phyloP scores from a whole-genome alignment of 169 alveolate species.

The Plasmodium vinckei region DNA sequence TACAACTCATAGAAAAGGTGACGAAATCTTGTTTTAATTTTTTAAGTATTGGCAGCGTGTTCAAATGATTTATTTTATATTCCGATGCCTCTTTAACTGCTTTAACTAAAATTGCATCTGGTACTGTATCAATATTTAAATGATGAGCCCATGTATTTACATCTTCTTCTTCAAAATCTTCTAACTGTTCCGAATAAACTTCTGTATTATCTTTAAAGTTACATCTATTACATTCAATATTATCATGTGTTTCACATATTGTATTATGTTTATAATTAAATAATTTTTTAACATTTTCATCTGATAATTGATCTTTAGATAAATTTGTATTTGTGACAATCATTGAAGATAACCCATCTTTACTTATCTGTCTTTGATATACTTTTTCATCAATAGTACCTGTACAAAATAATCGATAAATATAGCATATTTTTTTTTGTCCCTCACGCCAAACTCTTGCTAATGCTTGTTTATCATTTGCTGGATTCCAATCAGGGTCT shows the following conservation, averaged over 20 bases:
- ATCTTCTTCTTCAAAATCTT: constrained; percentile 78
- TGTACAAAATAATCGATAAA: constrained; percentile 96
- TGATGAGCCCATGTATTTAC: constrained; percentile 87
- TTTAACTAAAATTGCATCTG: constrained; percentile 77
- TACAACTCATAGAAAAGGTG: constrained; percentile 84
- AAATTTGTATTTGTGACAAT: constrained; percentile 85
- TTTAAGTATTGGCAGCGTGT: constrained; percentile 69
- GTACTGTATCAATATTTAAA: constrained; percentile 81
- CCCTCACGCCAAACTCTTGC: constrained; percentile 99
- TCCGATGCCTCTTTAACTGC: constrained; percentile 77
- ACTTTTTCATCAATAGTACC: constrained; percentile 99
- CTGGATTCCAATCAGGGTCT: constrained; percentile 99
- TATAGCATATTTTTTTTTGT: constrained; percentile 95
- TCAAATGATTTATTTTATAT: constrained; percentile 19
- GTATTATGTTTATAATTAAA: constrained; percentile 83
- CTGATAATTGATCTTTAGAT: constrained; percentile 83
- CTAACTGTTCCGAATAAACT: constrained; percentile 73
- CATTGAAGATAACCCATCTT: constrained; percentile 90
- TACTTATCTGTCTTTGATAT: constrained; percentile 88
- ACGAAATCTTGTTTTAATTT: constrained; percentile 72
- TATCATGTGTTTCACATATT: constrained; percentile 88
- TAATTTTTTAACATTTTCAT: constrained; percentile 85
- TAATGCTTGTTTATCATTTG: constrained; percentile 97
- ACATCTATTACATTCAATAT: constrained; percentile 86
- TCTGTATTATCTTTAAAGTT: constrained; percentile 27